Evolutionary conservation across 148 eudicot genomes (phyloP).

Genomic region (Rhododendron williamsianum): DNA sequence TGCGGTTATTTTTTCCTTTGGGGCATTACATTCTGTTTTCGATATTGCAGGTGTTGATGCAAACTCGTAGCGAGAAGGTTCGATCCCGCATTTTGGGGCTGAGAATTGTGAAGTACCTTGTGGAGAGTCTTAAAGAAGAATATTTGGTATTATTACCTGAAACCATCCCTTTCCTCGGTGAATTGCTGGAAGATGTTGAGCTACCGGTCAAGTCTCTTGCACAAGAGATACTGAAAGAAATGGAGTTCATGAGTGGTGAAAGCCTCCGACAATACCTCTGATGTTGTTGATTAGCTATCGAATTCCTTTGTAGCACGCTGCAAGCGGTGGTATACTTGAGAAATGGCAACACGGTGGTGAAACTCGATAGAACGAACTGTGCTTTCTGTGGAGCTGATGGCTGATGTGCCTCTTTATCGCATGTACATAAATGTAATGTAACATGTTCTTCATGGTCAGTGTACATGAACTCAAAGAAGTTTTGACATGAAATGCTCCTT

Average conservation of each 20-base stretch:
- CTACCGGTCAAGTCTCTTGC: constrained; percentile 77
- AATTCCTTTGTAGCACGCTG: neutral
- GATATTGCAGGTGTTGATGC: constrained; percentile 74
- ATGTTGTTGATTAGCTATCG: constrained; percentile 5
- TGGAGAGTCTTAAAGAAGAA: constrained; percentile 84
- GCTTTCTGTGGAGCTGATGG: neutral
- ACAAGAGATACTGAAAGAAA: constrained; percentile 82
- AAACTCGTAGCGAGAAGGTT: constrained; percentile 72
- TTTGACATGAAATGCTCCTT: neutral
- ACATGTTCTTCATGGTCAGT: neutral
- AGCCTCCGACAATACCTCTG: constrained; percentile 71
- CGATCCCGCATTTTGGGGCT: constrained; percentile 71
- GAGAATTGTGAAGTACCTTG: constrained; percentile 60
- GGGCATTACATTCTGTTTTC: neutral
- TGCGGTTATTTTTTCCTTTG: neutral
- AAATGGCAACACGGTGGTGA: neutral
- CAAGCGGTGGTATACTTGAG: neutral
- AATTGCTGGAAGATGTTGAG: constrained; percentile 87
- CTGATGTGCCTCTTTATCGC: neutral
- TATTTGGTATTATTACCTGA: constrained; percentile 75
- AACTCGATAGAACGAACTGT: neutral
- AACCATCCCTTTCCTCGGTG: constrained; percentile 91
- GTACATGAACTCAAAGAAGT: neutral
- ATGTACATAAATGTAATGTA: neutral
- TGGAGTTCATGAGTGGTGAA: constrained; percentile 88